These are phyloP conservation scores for Lactarius pseudohatsudake DNA, from an alignment of 768 basidiomycete genomes.

Conservation along the genomic window DNA sequence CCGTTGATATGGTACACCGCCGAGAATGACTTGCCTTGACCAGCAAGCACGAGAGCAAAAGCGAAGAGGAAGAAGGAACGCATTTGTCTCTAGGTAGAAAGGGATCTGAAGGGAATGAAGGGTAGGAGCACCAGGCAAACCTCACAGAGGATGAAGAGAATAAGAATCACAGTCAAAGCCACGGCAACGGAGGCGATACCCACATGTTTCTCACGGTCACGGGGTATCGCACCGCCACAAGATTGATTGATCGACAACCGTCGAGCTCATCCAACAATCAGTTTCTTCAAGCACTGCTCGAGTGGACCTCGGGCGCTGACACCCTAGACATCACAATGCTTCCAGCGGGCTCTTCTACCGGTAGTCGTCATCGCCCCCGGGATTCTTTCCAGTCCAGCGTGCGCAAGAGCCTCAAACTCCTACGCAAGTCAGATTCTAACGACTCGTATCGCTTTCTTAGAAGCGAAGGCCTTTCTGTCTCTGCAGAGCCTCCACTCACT, in stretches of 20 bases:
- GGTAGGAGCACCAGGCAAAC: constrained; percentile 29
- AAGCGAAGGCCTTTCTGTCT: neutral
- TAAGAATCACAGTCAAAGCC: neutral
- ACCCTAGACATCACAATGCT: constrained; percentile 3
- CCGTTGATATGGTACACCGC: neutral
- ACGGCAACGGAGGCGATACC: constrained; percentile 6
- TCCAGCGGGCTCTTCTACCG: neutral
- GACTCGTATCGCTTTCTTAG: neutral
- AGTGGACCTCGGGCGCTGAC: neutral
- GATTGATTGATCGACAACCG: too few species aligned
- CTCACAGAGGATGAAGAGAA: constrained; percentile 25
- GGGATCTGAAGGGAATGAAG: neutral
- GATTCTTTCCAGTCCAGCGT: neutral
- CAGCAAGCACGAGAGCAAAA: constrained; percentile 49
- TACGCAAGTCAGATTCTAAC: neutral
- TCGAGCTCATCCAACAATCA: too few species aligned
- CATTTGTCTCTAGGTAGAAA: constrained; percentile 29
- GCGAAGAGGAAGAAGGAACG: constrained; percentile 33
- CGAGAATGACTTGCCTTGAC: constrained; percentile 49
- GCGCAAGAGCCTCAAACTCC: neutral
- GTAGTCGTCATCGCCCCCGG: neutral
- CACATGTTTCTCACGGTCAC: constrained; percentile 16
- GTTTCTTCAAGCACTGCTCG: neutral
- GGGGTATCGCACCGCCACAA: too few species aligned
- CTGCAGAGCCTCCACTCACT: neutral